A percentile compares a stretch with the other conserved stretches of the same genome.
Evolutionary conservation across 805 yeast species (phyloP).

Genomic region (Candida methanosorbosa): DNA sequence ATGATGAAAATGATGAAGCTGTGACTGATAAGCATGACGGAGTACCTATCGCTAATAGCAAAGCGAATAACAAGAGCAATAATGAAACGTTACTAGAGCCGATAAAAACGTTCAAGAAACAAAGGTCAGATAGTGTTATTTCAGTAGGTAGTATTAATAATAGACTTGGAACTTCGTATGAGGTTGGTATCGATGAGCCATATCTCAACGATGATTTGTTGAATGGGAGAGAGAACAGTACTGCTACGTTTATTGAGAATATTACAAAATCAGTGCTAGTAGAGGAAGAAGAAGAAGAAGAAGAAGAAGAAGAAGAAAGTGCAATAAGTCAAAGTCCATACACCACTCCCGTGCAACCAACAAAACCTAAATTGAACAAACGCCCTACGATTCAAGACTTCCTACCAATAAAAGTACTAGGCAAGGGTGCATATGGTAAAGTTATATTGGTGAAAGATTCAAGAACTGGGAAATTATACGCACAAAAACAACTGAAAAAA

Average conservation of each 20-base stretch:
- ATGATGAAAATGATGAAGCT: constrained; percentile 1
- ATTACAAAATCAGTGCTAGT: constrained; percentile 1
- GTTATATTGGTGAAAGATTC: constrained; percentile 69
- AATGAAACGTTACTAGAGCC: background rate
- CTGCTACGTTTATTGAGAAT: background rate
- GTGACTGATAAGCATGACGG: background rate
- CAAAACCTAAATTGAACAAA: too few relatives aligned
- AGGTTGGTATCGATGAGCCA: constrained; percentile 36
- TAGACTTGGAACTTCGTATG: constrained; percentile 39
- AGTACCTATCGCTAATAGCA: background rate
- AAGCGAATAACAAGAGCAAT: background rate
- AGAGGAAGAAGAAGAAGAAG: background rate
- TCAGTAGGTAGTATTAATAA: constrained; percentile 22
- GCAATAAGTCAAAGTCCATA: too few relatives aligned
- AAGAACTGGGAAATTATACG: constrained; percentile 56
- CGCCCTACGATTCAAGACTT: constrained; percentile 52
- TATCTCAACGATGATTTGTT: constrained; percentile 23
- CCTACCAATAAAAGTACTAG: constrained; percentile 66
- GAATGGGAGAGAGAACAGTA: constrained; percentile 13
- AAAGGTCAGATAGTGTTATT: constrained; percentile 20
- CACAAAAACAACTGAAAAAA: constrained; percentile 79
- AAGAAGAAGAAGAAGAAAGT: constrained; percentile 8
- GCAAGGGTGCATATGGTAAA: constrained; percentile 85
- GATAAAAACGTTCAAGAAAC: constrained; percentile 13
- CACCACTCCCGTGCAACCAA: too few relatives aligned